Evolutionary conservation across 139 green algal species (phyloP), one percentile per base, ranked within the genome.

Genomic region (Dunaliella sp.): DNA sequence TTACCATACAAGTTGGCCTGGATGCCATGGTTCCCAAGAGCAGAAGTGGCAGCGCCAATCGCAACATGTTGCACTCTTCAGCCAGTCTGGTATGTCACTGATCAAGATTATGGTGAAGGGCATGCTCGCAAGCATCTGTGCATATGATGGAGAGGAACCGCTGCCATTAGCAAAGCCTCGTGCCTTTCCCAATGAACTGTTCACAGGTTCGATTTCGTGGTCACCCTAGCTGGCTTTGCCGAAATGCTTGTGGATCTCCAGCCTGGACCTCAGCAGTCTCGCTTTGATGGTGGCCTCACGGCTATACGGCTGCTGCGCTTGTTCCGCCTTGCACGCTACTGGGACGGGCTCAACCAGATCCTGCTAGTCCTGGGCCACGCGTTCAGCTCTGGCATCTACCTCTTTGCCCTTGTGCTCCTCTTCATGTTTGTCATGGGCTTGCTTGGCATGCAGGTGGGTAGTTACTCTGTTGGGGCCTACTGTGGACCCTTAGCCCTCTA

Each of bases 361-460:
- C 91, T 97, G 72, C 85, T 76, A 25, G 92, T 91, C n/a, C 92
- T 95, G 3, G 86, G 94, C 78, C 85, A 77, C 35, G 93, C 87
- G 35, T 35, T 97, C 24, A 73, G 84, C 22, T 86, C 88, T 33
- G 91, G 95, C 58, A 84, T 88, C 21, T 95, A 91, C 78, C 87
- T 97, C 26, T 91, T 87, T 28, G 85, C 93, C 30, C 74, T 83
- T n/a, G 85, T 95, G 74, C 36, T 95, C 59, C 86, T 97, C 28
- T 94, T 95, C 89, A 93, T 95, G 36, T 94, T 94, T 84, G 89
- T 96, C 36, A 91, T 92, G 48, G 90, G 88, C 32, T 91, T 97
- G 0, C 87, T 96, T 28, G 94, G 94, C 0, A 97, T 95, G 93
- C 92, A 96, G 89, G 82, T 95, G 30, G 38, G 48, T n/a, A 65